These are phyloP conservation scores for Gossypium armourianum DNA, from an alignment of 441 rosid species.

Conservation along the genomic window DNA sequence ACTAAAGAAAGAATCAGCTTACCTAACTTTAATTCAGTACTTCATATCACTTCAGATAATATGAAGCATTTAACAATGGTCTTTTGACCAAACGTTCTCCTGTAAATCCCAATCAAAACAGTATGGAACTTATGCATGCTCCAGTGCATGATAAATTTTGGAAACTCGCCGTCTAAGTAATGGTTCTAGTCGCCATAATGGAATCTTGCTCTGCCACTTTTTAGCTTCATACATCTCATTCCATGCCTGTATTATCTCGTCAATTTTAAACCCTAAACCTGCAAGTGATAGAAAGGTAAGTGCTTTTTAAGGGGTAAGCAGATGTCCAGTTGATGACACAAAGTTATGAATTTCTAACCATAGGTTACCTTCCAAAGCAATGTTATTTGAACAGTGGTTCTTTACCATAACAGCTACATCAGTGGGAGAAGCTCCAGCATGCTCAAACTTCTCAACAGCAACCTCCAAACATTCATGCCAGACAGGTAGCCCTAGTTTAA, in stretches of 20 bases:
- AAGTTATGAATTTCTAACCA: not conserved
- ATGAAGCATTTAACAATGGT: not conserved
- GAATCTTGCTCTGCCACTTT: conserved; percentile 35
- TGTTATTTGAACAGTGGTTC: conserved; percentile 35
- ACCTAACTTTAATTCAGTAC: conserved; percentile 20
- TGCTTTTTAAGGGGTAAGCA: conserved; percentile 9
- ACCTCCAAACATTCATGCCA: conserved; percentile 50
- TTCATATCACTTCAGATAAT: not conserved
- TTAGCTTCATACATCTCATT: conserved; percentile 48
- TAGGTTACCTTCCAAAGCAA: conserved; percentile 39
- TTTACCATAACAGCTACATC: conserved; percentile 35
- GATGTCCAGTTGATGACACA: conserved; percentile 2
- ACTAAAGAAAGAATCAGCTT: not conserved
- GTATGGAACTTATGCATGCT: conserved; percentile 26
- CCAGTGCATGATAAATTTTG: conserved; percentile 30
- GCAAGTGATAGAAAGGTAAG: conserved; percentile 14
- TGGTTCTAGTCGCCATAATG: conserved; percentile 45
- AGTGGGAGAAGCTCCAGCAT: conserved; percentile 41
- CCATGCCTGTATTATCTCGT: conserved; percentile 46
- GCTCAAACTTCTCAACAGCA: conserved; percentile 48
- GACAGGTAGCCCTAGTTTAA: conserved; percentile 39
- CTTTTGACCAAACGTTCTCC: conserved; percentile 14
- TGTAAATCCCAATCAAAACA: not conserved
- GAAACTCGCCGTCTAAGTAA: conserved; percentile 35
- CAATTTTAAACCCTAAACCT: conserved; percentile 39